phyloP scores from a whole-genome alignment of 305 asterid species.

The Fraxinus ornus region DNA sequence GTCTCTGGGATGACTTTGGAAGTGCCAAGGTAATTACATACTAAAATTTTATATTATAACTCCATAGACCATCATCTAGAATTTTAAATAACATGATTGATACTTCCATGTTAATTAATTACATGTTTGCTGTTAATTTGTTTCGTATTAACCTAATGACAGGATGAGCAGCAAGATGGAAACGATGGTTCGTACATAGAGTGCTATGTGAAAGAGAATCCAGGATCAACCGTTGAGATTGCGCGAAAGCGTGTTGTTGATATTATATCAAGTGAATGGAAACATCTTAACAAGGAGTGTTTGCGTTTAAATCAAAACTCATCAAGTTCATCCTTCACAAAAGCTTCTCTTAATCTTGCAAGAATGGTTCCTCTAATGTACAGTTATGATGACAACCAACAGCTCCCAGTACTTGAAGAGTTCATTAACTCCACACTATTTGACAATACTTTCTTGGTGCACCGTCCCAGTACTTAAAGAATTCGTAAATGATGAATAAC shows the following conservation, averaged over 20 bases:
- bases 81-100: neutral
- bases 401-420: constrained; percentile 34
- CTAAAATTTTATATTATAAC: neutral
- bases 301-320: constrained; percentile 22
- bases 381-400: constrained; percentile 35
- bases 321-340: constrained; percentile 20
- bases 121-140: neutral
- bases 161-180: constrained; percentile 50
- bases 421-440: constrained; percentile 28
- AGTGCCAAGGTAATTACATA: constrained; percentile 38
- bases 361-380: constrained; percentile 56
- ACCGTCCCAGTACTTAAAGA: neutral
- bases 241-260: constrained; percentile 26
- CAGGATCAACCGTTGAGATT: constrained; percentile 4
- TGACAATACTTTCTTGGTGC: neutral
- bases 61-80: neutral
- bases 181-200: constrained; percentile 45
- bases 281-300: constrained; percentile 41
- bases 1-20: constrained; percentile 53
- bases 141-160: neutral
- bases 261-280: constrained; percentile 43
- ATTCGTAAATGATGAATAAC: neutral
- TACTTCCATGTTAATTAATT: neutral
- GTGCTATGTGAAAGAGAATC: constrained; percentile 35
- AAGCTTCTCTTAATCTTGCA: constrained; percentile 46